Base-by-base conservation (phyloP, 768 basidiomycete genomes). In the Tephrocybe sp. region DNA sequence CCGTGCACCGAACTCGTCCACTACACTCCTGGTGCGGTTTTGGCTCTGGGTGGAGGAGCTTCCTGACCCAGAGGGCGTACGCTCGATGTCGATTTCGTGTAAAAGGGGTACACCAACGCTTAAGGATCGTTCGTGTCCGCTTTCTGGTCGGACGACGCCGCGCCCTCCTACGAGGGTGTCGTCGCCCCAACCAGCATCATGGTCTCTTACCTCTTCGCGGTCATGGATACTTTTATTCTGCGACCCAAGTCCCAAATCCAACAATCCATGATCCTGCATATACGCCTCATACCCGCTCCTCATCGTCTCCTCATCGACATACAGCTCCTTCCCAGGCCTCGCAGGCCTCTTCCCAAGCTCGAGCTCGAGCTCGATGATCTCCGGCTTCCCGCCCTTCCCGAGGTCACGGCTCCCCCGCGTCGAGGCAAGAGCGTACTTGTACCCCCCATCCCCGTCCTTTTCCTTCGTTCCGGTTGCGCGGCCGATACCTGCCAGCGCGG, bases 341-440 rank as follows among this genome's bases (percentile, higher is more conserved):
- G 23, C 22, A 5, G 26, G 48, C 13, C 39, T 41, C n/a, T 14
- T 39, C 13, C 14, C 19, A 9, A 46, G 17, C 30, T 39, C 45
- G n/a, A 40, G 11, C 36, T 19, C 50, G 12, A 31, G 22, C 10
- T 23, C 20, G 20, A 17, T 33, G 26, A 26, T 26, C 3, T 26
- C 26, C 26, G 26, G 26, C 26, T 26, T 26, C 7, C 26, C 10
- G 8, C 13, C 35, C n/a, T 34, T 42, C 45, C 11, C 26, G n/a
- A 53, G 9, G 65, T 68, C 47, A 19, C 45, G 10, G n/a, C 48
- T 44, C 14, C 49, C 52, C 3, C 56, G 55, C 26, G 58, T 56
- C 17, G 60, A 55, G 0, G 72, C 66, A 12, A 77, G 71, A 16
- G 60, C 62, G 59, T 77, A 80, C 41, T 65, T 69, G 30, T 77